Evolutionary conservation across 2,329 filamentous ascomycete genomes (phyloP), one percentile per base, ranked within the genome.

Genomic region (Aspergillus cejpii): DNA sequence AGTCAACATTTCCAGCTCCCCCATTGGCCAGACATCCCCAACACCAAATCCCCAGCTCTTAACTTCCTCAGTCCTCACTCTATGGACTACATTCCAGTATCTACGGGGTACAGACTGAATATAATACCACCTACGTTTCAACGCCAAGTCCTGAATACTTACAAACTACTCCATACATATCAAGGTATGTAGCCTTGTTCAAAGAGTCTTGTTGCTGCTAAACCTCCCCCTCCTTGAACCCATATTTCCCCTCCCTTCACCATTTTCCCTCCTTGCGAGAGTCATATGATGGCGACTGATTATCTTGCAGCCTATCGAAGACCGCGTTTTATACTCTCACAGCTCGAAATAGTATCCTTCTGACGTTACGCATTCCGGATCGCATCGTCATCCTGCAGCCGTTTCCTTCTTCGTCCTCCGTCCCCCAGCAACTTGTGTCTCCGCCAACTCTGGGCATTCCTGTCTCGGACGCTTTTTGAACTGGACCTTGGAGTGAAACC

Each of bases 251-350:
- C 41, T 44, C 47, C 48, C 45, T 49, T 48, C 47, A 43, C 46
- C 15, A 39, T 41, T 39, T 28, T 11, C 23, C 37, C 37, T 28
- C 23, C 37, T 39, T 27, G 23, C 10, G 15, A 6, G 14, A 33
- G 51, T 55, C 53, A 55, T 45, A 44, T 54, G 53, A 55, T 44
- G 34, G 43, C 50, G 20, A 47, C 44, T 54, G 49, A 53, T 20
- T 52, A 38, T 41, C 23, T 28, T 46, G 47, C 47, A 50, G 47
- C 49, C 51, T 49, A 47, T 50, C 23, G 42, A 48, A 43, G 47
- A 41, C 28, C 44, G 38, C 45, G 49, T 47, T 45, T 44, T 45
- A 41, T 45, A 19, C 14, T 17, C 24, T n/a, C 24, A 5, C 24
- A 4, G 11, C 44, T 49, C 39, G 37, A 46, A 41, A 47, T 48